A percentile compares a stretch with the other conserved stretches of the same genome.
Evolutionary conservation across 495 filamentous ascomycete species (phyloP).

Genomic region (Lindgomyces ingoldianus): DNA sequence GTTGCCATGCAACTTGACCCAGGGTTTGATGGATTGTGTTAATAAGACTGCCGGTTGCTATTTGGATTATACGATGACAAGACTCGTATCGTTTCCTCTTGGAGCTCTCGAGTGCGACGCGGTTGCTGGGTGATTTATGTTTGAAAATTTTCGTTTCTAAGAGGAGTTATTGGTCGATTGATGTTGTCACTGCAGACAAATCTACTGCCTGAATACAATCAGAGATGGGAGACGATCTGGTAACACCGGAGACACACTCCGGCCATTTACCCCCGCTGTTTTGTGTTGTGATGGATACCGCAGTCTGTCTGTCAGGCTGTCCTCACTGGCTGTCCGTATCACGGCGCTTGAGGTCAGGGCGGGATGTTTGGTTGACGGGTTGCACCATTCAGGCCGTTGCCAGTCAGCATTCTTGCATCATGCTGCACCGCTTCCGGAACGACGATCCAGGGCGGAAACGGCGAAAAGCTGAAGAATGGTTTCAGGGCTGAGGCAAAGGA

Average conservation of each 20-base stretch:
- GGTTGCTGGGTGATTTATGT: constrained; percentile 12
- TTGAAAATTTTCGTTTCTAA: constrained; percentile 15
- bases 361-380: background rate
- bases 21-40: background rate
- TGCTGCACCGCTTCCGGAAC: background rate
- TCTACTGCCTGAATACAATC: constrained; percentile 30
- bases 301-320: background rate
- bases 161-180: constrained; percentile 16
- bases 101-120: constrained; percentile 1
- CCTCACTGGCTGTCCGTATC: background rate
- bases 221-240: constrained; percentile 4
- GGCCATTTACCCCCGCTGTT: background rate
- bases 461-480: background rate
- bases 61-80: constrained; percentile 1
- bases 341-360: background rate
- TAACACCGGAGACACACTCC: background rate
- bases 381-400: background rate
- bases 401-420: background rate
- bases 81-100: background rate
- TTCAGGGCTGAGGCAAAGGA: constrained; percentile 3
- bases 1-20: background rate
- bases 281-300: background rate
- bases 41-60: constrained; percentile 13
- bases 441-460: background rate
- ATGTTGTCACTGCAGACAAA: constrained; percentile 10